Evolutionary conservation across 2,329 filamentous ascomycete species (phyloP), one percentile per base, ranked within the genome.

Genomic region (Diaporthe sp.): DNA sequence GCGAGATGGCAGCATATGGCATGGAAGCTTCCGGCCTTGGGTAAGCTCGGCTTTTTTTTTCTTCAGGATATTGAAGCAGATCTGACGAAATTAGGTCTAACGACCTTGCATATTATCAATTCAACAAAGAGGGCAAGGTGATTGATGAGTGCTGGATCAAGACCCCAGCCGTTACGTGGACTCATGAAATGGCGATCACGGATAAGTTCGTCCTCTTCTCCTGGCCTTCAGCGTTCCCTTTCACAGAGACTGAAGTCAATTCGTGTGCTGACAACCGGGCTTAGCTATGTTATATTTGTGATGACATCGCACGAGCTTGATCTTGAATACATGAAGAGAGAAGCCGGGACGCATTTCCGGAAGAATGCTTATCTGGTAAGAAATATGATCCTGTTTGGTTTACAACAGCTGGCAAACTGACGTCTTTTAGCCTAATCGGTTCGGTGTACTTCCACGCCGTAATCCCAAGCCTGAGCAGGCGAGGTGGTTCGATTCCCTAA

Each of bases 121-220:
- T 59, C 15, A n/a, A 59, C 9, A 59, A 59, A 39, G 35, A 59
- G 3, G 56, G 56, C 6, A 59, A 59, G n/a, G 22, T 39, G 12
- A 39, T 39, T 4, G 56, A 59, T 35, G 56, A 59, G 56, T 59
- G 56, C 35, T 59, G 56, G 56, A 59, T 59, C 22, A 59, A 59
- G 35, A 59, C 56, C 3, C 56, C 56, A 9, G 22, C 56, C 37
- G 56, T 59, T 17, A 59, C 56, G 4, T 59, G 56, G 56, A 59
- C 56, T 6, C 56, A 59, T 25, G 56, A 59, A 8, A 59, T 59
- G 56, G 56, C 56, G n/a, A 59, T 59, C 8, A 59, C 56, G 13
- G 56, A 59, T 13, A 59, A 59, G 56, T 59, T 22, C 35, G 35
- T 25, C 17, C 19, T 7, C 7, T 17, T 4, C 15, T 35, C 30